A percentile compares a stretch with the other conserved stretches of the same genome.
These are phyloP conservation scores for Aspergillus sclerotioniger DNA, from an alignment of 495 filamentous ascomycete species.

Conservation along the genomic window DNA sequence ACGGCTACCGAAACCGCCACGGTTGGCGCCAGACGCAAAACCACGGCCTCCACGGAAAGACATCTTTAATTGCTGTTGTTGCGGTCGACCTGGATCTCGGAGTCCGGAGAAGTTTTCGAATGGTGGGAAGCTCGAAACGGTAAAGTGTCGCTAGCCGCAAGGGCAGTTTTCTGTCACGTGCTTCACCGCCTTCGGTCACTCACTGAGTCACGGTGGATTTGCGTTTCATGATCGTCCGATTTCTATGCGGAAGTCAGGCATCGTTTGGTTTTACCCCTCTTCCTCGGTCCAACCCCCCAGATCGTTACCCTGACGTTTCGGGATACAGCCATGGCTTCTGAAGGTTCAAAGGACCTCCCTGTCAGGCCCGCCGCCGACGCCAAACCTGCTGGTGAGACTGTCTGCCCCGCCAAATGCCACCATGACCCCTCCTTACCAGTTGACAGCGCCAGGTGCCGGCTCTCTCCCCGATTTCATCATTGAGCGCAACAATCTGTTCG, in stretches of 20 bases:
- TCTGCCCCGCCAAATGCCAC: slow-evolving; percentile 21
- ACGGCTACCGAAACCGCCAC: slow-evolving; percentile 47
- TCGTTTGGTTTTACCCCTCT: slow-evolving; percentile 13
- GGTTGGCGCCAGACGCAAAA: slow-evolving; percentile 46
- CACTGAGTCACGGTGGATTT: slow-evolving; percentile 20
- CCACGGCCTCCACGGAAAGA: slow-evolving; percentile 53
- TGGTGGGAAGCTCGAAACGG: slow-evolving; percentile 48
- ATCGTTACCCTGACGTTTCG: slow-evolving; percentile 20
- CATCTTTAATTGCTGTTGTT: slow-evolving; percentile 40
- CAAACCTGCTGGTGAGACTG: slow-evolving; percentile 22
- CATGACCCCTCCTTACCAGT: slow-evolving; percentile 30
- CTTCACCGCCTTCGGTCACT: slow-evolving; percentile 41
- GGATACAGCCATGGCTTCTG: slow-evolving; percentile 36
- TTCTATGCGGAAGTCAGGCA: slow-evolving; percentile 20
- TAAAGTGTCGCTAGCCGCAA: slow-evolving; percentile 48
- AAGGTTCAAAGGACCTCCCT: slow-evolving; percentile 42
- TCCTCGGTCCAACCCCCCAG: slow-evolving; percentile 12
- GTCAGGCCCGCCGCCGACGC: slow-evolving; percentile 38
- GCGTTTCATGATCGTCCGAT: slow-evolving; percentile 11
- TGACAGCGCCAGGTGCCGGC: slow-evolving; percentile 27
- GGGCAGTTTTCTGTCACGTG: slow-evolving; percentile 42
- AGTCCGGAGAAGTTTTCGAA: slow-evolving; percentile 49
- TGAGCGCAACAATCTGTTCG: slow-evolving; percentile 81
- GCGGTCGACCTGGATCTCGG: slow-evolving; percentile 26
- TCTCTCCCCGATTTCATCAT: slow-evolving; percentile 77